Evolutionary conservation across 257 asterid species (phyloP), one percentile per base, ranked within the genome.

Genomic region (Rhazya stricta): DNA sequence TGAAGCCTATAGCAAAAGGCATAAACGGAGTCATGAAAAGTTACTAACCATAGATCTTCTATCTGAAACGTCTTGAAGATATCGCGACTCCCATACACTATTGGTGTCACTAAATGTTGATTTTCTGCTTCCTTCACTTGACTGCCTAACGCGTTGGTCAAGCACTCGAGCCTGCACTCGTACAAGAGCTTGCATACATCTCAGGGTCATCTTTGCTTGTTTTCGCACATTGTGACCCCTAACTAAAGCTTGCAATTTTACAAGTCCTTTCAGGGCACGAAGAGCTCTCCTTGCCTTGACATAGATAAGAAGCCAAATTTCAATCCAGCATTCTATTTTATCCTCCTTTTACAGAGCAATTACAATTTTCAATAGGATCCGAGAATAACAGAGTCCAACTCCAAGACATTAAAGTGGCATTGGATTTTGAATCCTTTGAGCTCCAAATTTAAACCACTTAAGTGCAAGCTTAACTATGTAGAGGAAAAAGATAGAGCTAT

Each of bases 141-240:
- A 94, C 21, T 87, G 91, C 65, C 98, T 84, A 27, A 88, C 82
- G 1, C 96, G 92, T 46, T 89, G 97, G 61, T 94, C 96, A 9
- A 92, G 93, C 70, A 94, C 91, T 69, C 97, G 87, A 45, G 97
- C 89, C 84, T 94, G 97, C 80, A 94, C 95, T 21, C 96, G 86
- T 66, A 94, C 91, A 80, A 94, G 79, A 70, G 98, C 91, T 77
- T 94, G 96, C 98, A 94, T 90, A 89, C 97, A 94, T 71, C 80
- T 89, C 77, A 94, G 88, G 0, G 97, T 90, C 92, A 90, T 88
- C 80, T 88, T 88, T 0, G 98, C 97, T 80, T 94, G 97, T 78
- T 87, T 94, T 63, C 98, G 54, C 10, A 92, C 97, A 36, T 88
- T 92, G 84, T 94, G 98, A 66, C 98, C 98, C 79, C 98, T 85